phyloP scores from a whole-genome alignment of 148 eudicot species.

The Chenopodium berlandieri region DNA sequence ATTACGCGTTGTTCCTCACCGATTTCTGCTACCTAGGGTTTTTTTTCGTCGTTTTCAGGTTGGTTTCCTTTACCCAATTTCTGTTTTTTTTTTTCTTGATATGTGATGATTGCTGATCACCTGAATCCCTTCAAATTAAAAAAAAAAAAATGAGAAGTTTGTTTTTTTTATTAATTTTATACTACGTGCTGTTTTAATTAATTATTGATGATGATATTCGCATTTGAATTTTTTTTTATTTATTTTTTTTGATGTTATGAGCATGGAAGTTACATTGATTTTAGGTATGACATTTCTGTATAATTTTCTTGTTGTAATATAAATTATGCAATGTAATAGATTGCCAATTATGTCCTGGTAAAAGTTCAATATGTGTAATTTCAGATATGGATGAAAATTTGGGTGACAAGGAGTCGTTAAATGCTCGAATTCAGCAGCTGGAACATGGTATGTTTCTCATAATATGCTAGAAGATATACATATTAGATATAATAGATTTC shows the following conservation, averaged over 20 bases:
- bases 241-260: neutral
- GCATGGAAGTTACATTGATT: neutral
- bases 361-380: neutral
- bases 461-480: neutral
- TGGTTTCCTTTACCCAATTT: neutral
- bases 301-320: neutral
- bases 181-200: neutral
- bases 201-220: too few relatives aligned
- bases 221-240: neutral
- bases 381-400: slow-evolving; percentile 54
- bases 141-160: too few relatives aligned
- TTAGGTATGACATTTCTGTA: neutral
- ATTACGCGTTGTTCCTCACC: neutral
- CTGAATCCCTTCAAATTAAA: too few relatives aligned
- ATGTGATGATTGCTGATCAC: neutral
- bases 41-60: slow-evolving; percentile 1
- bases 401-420: slow-evolving; percentile 45
- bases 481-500: neutral
- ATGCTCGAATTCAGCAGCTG: slow-evolving; percentile 63
- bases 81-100: neutral
- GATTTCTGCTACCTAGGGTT: neutral
- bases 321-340: neutral
- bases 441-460: slow-evolving; percentile 58
- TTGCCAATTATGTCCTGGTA: neutral
- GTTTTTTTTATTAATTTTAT: too few relatives aligned